Conservation (phyloP, 805 yeast genomes). For the Pichia scutulata region DNA sequence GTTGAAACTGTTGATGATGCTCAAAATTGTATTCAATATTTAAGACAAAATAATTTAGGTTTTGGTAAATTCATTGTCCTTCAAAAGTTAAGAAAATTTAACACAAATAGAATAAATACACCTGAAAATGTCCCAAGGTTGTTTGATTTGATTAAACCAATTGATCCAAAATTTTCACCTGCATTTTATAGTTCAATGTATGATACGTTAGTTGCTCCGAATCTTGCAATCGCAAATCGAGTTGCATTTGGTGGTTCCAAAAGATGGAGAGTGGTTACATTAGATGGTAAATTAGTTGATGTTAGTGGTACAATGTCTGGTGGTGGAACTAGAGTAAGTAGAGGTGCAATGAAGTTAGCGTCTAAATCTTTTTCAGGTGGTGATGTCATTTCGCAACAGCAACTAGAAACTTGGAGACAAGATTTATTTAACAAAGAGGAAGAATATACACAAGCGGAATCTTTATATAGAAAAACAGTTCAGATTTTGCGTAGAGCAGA, state of each 20-base stretch:
- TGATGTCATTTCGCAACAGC: constrained; percentile 38
- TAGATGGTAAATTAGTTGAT: constrained; percentile 88
- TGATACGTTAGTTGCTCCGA: constrained; percentile 81
- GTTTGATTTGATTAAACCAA: constrained; percentile 72
- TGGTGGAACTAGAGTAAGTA: constrained; percentile 68
- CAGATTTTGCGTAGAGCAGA: constrained; percentile 47
- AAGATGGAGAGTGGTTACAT: constrained; percentile 83
- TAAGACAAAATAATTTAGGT: constrained; percentile 78
- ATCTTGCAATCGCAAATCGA: constrained; percentile 70
- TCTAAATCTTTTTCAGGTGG: constrained; percentile 26
- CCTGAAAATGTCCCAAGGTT: constrained; percentile 75
- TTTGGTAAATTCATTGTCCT: constrained; percentile 82
- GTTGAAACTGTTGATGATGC: constrained; percentile 69
- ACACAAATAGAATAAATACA: constrained; percentile 50
- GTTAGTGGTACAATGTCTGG: constrained; percentile 95
- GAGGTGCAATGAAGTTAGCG: constrained; percentile 69
- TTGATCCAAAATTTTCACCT: constrained; percentile 60
- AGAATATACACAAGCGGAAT: constrained; percentile 16
- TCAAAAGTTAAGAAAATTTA: constrained; percentile 60
- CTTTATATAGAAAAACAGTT: constrained; percentile 53
- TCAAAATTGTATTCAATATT: constrained; percentile 62
- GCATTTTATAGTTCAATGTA: constrained; percentile 85
- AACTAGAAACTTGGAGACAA: constrained; percentile 48
- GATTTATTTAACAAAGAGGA: constrained; percentile 48
- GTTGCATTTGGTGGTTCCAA: constrained; percentile 73